Evolutionary conservation across 345 rosid genomes (phyloP).

Genomic region (Anastatica hierochuntica): DNA sequence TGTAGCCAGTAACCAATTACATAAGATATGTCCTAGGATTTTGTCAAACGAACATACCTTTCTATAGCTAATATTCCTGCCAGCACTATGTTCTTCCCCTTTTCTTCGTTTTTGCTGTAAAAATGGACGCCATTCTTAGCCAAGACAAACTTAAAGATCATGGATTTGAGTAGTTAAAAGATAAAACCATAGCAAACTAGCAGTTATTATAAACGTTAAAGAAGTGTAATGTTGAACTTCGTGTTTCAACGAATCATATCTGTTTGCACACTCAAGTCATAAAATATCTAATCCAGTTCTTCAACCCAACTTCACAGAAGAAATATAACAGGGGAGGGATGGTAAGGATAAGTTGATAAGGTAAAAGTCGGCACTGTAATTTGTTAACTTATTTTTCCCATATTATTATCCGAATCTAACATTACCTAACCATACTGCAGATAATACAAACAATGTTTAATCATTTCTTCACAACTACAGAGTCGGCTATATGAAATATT

Average conservation of each 20-base stretch:
- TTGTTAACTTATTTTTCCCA: not conserved
- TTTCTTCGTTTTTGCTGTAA: conserved; percentile 86
- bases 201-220: not conserved
- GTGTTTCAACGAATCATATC: not conserved
- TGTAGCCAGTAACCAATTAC: not conserved
- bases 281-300: not conserved
- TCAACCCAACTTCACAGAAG: not conserved
- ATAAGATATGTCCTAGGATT: too few species aligned
- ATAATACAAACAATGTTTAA: not conserved
- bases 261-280: not conserved
- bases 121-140: conserved; percentile 10
- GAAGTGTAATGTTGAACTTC: not conserved
- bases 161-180: not conserved
- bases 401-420: not conserved
- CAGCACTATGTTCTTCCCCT: conserved; percentile 52
- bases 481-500: not conserved
- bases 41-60: too few species aligned
- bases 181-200: not conserved
- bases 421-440: not conserved
- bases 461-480: not conserved
- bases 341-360: not conserved
- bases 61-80: conserved; percentile 45
- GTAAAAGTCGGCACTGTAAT: not conserved
- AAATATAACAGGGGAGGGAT: not conserved
- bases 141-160: not conserved